A percentile compares a stretch with the other conserved stretches of the same genome.
These are phyloP conservation scores for Malus hybrid DNA, from an alignment of 331 rosid genomes.

Conservation along the genomic window DNA sequence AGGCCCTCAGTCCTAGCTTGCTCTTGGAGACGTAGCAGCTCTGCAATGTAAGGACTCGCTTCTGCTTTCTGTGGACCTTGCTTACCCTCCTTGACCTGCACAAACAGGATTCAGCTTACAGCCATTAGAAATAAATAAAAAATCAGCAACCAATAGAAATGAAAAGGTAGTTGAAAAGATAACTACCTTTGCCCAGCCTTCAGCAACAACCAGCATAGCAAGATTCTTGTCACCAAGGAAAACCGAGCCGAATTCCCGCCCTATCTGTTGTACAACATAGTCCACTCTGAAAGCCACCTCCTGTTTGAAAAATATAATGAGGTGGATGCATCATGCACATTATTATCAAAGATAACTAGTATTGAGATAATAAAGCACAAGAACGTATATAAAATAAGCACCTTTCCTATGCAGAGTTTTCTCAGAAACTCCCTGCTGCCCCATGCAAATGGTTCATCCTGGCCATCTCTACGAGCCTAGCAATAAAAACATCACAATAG, in stretches of 20 bases:
- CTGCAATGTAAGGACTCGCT: slow-evolving; percentile 81
- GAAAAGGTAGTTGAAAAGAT: not conserved
- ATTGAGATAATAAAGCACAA: slow-evolving; percentile 6
- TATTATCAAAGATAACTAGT: not conserved
- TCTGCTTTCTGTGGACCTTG: slow-evolving; percentile 84
- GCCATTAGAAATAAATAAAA: slow-evolving; percentile 9
- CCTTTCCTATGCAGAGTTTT: slow-evolving; percentile 89
- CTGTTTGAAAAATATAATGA: slow-evolving; percentile 31
- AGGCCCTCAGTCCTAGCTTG: slow-evolving; percentile 78
- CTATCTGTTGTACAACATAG: slow-evolving; percentile 65
- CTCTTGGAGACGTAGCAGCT: slow-evolving; percentile 63
- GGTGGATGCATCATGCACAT: not conserved
- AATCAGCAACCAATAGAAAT: not conserved
- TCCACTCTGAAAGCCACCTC: slow-evolving; percentile 80
- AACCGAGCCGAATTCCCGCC: slow-evolving; percentile 83
- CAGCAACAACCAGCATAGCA: slow-evolving; percentile 68
- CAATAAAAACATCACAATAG: not conserved
- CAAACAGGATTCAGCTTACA: slow-evolving; percentile 13
- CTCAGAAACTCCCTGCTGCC: slow-evolving; percentile 83
- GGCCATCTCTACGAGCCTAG: slow-evolving; percentile 79
- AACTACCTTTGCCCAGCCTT: slow-evolving; percentile 96
- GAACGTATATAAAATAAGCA: not conserved
- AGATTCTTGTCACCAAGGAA: slow-evolving; percentile 75
- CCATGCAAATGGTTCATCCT: slow-evolving; percentile 95
- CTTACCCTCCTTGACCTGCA: slow-evolving; percentile 53